A percentile compares a stretch with the other conserved stretches of the same genome.
phyloP scores from a whole-genome alignment of 345 rosid genomes.

The Noccaea bulbosa region DNA sequence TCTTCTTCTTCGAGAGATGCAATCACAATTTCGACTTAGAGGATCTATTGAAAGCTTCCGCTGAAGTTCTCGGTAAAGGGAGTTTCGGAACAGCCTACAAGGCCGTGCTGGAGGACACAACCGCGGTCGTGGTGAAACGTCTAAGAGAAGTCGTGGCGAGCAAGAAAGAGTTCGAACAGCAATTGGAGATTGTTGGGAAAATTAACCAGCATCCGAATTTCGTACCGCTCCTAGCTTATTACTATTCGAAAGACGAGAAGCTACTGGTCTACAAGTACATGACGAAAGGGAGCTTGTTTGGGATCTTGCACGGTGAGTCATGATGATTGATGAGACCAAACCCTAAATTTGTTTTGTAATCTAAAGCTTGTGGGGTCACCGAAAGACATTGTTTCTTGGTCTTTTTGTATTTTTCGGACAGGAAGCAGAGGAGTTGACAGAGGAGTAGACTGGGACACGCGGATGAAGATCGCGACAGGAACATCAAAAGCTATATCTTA shows the following conservation, averaged over 20 bases:
- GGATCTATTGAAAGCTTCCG: slow-evolving; percentile 85
- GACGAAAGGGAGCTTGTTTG: slow-evolving; percentile 69
- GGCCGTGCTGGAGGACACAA: slow-evolving; percentile 77
- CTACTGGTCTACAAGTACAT: slow-evolving; percentile 66
- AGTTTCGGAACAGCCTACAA: slow-evolving; percentile 81
- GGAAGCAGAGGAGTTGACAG: slow-evolving; percentile 53
- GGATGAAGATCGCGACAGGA: slow-evolving; percentile 67
- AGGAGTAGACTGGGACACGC: slow-evolving; percentile 66
- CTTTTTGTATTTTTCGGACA: slow-evolving; percentile 25
- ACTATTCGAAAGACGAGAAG: slow-evolving; percentile 72
- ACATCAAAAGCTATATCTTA: slow-evolving; percentile 68
- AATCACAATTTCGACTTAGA: slow-evolving; percentile 70
- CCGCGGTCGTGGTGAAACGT: slow-evolving; percentile 78
- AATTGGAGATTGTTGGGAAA: slow-evolving; percentile 69
- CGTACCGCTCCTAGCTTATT: slow-evolving; percentile 69
- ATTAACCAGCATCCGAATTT: slow-evolving; percentile 63
- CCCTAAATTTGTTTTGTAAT: slow-evolving; percentile 17
- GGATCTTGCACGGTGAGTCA: slow-evolving; percentile 61
- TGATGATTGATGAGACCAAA: background rate
- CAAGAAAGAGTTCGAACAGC: slow-evolving; percentile 81
- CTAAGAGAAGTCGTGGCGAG: slow-evolving; percentile 75
- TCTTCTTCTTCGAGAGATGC: slow-evolving; percentile 74
- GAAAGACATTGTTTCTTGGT: background rate
- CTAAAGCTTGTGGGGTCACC: slow-evolving; percentile 13
- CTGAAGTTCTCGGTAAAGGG: slow-evolving; percentile 92